phyloP scores from a whole-genome alignment of 2,329 filamentous ascomycete genomes.

The Ophiocordyceps polyrhachis-furcata region DNA sequence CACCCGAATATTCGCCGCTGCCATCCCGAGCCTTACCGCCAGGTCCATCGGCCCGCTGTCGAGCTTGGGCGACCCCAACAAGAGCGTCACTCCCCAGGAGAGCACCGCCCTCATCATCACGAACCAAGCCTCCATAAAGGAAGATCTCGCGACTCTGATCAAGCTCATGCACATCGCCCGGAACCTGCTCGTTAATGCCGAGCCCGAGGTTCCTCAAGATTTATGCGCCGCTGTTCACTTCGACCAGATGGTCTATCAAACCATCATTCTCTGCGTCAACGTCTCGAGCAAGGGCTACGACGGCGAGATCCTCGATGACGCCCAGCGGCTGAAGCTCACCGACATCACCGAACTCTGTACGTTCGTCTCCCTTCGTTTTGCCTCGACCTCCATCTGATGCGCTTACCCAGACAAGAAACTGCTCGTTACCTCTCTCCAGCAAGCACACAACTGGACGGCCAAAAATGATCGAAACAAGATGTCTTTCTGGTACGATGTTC shows the following conservation, averaged over 20 bases:
- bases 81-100: slow-evolving; percentile 39
- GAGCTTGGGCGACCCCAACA: slow-evolving; percentile 33
- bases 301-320: slow-evolving; percentile 41
- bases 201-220: slow-evolving; percentile 47
- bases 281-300: slow-evolving; percentile 50
- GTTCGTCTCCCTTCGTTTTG: slow-evolving; percentile 8
- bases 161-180: slow-evolving; percentile 49
- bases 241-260: slow-evolving; percentile 46
- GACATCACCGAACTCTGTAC: slow-evolving; percentile 47
- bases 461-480: slow-evolving; percentile 53
- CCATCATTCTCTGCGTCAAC: slow-evolving; percentile 46
- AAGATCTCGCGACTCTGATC: slow-evolving; percentile 44
- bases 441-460: slow-evolving; percentile 51
- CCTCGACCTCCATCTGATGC: neutral
- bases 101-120: slow-evolving; percentile 43
- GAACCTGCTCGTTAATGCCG: slow-evolving; percentile 44
- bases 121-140: slow-evolving; percentile 40
- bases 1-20: slow-evolving; percentile 39
- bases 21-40: slow-evolving; percentile 39
- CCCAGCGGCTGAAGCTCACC: slow-evolving; percentile 34
- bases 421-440: slow-evolving; percentile 45
- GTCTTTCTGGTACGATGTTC: slow-evolving; percentile 47
- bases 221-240: slow-evolving; percentile 45
- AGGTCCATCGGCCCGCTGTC: slow-evolving; percentile 38
- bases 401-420: slow-evolving; percentile 41